Conservation (phyloP, 441 rosid species). For the Mallotus japonicus region DNA sequence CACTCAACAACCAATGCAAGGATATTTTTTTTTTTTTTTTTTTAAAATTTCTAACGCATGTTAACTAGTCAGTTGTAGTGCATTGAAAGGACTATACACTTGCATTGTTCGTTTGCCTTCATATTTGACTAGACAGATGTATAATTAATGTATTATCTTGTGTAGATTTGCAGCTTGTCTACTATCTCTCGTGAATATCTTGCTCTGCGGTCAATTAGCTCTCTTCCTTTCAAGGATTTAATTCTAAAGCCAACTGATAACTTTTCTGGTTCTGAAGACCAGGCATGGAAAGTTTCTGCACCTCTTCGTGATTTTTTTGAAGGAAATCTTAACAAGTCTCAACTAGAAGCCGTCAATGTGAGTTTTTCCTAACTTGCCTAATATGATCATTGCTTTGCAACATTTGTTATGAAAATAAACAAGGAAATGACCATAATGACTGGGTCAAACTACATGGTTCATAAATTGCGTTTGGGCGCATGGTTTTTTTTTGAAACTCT, state of each 20-base stretch:
- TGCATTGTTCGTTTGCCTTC: neutral
- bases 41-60: neutral
- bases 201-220: constrained; percentile 68
- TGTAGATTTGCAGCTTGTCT: constrained; percentile 86
- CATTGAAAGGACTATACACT: neutral
- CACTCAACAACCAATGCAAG: neutral
- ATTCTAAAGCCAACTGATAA: constrained; percentile 60
- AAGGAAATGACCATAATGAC: neutral
- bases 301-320: constrained; percentile 53
- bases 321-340: constrained; percentile 75
- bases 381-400: neutral
- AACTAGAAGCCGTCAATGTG: constrained; percentile 81
- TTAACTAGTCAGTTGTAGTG: neutral
- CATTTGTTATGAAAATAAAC: constrained; percentile 10
- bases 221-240: constrained; percentile 90
- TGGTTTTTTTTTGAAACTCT: neutral
- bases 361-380: constrained; percentile 28
- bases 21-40: neutral
- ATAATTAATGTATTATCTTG: constrained; percentile 22
- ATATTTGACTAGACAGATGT: constrained; percentile 15
- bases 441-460: neutral
- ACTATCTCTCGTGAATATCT: constrained; percentile 87
- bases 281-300: constrained; percentile 78
- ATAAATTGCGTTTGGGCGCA: neutral
- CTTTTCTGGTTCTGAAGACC: constrained; percentile 50